A percentile compares a stretch with the other conserved stretches of the same genome.
These are phyloP conservation scores for Boletus barrowsii DNA, from an alignment of 768 basidiomycete species.

Conservation along the genomic window DNA sequence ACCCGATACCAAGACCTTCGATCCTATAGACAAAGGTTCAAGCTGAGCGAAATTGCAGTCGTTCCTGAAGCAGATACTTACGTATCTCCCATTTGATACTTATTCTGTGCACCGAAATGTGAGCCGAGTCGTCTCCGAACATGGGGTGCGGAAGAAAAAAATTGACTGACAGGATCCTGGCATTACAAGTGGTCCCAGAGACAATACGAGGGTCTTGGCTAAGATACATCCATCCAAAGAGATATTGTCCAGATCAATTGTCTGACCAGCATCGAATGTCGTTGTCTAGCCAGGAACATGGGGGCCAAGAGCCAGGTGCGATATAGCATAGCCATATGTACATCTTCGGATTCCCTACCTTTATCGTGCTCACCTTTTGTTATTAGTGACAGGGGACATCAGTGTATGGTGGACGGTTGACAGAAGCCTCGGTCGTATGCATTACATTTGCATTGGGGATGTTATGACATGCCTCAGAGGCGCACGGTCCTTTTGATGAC, in stretches of 20 bases:
- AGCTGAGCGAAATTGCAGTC: background rate
- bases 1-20: slow-evolving; percentile 39
- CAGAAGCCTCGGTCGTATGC: no score
- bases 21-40: background rate
- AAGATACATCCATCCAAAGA: slow-evolving; percentile 46
- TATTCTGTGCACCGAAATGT: slow-evolving; percentile 13
- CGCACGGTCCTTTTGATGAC: no score
- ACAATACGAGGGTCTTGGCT: no score
- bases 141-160: no score
- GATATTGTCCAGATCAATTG: slow-evolving; percentile 48
- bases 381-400: slow-evolving; percentile 28
- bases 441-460: no score
- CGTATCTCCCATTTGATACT: background rate
- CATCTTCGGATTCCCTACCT: no score
- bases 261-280: slow-evolving; percentile 40
- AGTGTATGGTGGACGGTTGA: background rate
- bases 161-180: no score
- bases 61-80: background rate
- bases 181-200: no score
- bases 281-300: slow-evolving; percentile 41
- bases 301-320: background rate
- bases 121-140: background rate
- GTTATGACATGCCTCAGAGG: no score
- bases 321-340: background rate
- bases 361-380: slow-evolving; percentile 20